Percentiles rank a stretch among this genome's conserved stretches.
Conservation (phyloP, 2,329 filamentous ascomycete genomes). For the Calonectria leucothoes region DNA sequence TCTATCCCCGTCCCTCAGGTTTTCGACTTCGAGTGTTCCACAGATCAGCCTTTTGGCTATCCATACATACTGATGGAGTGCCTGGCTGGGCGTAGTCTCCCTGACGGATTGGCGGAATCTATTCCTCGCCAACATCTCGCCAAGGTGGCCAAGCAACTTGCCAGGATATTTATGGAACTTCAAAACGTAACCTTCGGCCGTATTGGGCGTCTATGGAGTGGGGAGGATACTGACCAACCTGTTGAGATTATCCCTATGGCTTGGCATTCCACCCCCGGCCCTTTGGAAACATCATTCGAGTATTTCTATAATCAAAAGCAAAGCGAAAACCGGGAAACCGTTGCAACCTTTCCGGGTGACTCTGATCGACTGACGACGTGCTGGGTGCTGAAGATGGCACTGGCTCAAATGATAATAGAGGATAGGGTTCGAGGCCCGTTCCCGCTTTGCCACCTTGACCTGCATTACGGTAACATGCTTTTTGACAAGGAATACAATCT, state of each 20-base stretch:
- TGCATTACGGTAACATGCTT: constrained; percentile 53
- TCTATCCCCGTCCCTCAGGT: constrained; percentile 37
- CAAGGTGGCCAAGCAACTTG: constrained; percentile 42
- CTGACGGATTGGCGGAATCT: constrained; percentile 19
- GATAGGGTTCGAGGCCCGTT: constrained; percentile 48
- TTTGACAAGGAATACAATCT: constrained; percentile 55
- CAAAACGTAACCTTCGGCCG: constrained; percentile 40
- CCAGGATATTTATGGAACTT: constrained; percentile 38
- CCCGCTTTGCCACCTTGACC: constrained; percentile 48
- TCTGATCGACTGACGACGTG: constrained; percentile 45
- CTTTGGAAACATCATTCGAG: constrained; percentile 43
- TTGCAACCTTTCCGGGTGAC: constrained; percentile 35
- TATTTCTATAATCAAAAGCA: constrained; percentile 44
- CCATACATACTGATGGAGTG: constrained; percentile 43
- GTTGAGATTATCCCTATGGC: constrained; percentile 37
- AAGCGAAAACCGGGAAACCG: constrained; percentile 36
- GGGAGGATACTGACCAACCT: constrained; percentile 37
- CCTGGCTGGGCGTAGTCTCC: constrained; percentile 30
- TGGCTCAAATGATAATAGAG: constrained; percentile 44
- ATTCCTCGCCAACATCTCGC: constrained; percentile 32
- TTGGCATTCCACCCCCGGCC: constrained; percentile 36
- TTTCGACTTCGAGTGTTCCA: constrained; percentile 34
- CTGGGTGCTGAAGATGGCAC: constrained; percentile 45
- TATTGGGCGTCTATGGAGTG: constrained; percentile 43
- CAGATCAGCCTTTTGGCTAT: constrained; percentile 38